Percentiles rank a stretch among this genome's conserved stretches.
Conservation (phyloP, 768 basidiomycete genomes). For the Phaffia australis region DNA sequence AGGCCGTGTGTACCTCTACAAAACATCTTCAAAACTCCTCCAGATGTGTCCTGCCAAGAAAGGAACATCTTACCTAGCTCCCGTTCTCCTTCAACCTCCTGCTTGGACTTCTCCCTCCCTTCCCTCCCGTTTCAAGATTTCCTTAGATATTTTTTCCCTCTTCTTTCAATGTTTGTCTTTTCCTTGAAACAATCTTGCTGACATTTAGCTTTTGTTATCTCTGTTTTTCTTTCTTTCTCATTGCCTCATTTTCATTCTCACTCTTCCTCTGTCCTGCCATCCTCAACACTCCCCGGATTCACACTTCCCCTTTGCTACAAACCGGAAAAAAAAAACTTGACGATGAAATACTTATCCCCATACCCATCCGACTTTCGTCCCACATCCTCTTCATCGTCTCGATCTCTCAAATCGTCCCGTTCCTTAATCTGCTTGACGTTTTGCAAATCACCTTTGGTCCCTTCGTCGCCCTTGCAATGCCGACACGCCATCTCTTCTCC, state of each 20-base stretch:
- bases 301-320: conserved; percentile 1
- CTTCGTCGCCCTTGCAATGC: neutral
- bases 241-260: neutral
- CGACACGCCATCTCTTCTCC: neutral
- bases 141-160: no score
- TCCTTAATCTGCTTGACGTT: neutral
- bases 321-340: neutral
- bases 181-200: conserved; percentile 1
- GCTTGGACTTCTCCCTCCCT: neutral
- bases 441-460: neutral
- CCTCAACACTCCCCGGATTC: neutral
- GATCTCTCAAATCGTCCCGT: neutral
- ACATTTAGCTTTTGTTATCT: neutral
- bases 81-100: neutral
- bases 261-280: neutral
- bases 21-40: no score
- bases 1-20: neutral
- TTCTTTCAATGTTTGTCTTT: conserved; percentile 9
- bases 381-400: neutral
- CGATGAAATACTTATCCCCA: neutral
- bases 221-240: neutral
- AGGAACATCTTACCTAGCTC: neutral
- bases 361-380: neutral
- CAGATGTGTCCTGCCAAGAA: neutral
- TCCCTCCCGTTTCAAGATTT: neutral